Evolutionary conservation across 176 grass and related monocot genomes (phyloP).

Genomic region (Aechmea fasciata): DNA sequence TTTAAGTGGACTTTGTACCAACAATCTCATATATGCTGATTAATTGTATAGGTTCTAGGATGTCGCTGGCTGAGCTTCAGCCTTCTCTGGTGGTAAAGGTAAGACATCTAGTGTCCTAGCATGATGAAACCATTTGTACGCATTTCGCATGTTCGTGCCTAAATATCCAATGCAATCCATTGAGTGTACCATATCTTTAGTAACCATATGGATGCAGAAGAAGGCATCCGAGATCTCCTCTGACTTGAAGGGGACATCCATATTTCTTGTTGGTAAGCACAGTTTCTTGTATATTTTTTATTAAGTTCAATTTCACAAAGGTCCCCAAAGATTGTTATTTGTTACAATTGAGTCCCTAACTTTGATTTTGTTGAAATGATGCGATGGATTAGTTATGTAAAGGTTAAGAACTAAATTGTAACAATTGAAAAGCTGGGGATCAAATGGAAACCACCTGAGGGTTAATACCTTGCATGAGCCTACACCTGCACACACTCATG

Average conservation of each 20-base stretch:
- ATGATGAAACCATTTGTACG: neutral
- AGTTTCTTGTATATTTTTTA: neutral
- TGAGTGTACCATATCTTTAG: neutral
- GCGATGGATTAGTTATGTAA: no score
- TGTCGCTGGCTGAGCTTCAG: neutral
- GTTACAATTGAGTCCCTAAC: neutral
- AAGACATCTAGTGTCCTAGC: neutral
- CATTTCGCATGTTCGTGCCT: neutral
- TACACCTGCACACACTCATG: neutral
- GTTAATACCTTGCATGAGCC: neutral
- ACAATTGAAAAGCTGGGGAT: neutral
- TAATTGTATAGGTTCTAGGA: neutral
- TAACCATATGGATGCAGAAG: conserved; percentile 28
- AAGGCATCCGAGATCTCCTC: conserved; percentile 27
- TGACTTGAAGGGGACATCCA: conserved; percentile 37
- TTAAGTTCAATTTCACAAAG: neutral
- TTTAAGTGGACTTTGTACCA: neutral
- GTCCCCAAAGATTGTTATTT: no score
- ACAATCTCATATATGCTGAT: neutral
- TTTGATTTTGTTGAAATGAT: no score
- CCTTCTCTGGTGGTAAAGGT: neutral
- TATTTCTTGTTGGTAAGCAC: conserved; percentile 46
- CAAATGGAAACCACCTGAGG: no score
- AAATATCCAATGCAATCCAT: neutral
- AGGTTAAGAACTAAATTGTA: neutral